These are phyloP conservation scores for Fusarium clavum DNA, from an alignment of 2,329 filamentous ascomycete genomes.

Conservation along the genomic window DNA sequence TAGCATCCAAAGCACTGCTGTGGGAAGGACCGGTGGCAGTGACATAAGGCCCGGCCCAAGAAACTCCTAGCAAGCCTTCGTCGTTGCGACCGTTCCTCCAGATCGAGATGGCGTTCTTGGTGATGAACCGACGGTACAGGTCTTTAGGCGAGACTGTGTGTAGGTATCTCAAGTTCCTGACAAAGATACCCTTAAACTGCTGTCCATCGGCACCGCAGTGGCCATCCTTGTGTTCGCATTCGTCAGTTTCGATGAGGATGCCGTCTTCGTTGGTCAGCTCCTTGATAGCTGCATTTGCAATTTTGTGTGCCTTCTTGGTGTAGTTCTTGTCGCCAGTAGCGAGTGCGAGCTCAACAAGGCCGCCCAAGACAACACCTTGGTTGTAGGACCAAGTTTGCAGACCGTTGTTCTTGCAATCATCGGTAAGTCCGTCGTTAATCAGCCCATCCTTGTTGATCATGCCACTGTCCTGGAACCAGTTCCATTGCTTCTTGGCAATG, in stretches of 20 bases:
- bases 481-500: conserved; percentile 64
- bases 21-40: conserved; percentile 68
- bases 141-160: conserved; percentile 62
- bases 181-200: conserved; percentile 80
- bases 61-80: conserved; percentile 65
- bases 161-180: conserved; percentile 71
- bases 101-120: conserved; percentile 72
- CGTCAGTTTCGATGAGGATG: conserved; percentile 57
- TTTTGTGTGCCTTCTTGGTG: conserved; percentile 56
- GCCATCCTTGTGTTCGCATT: conserved; percentile 50
- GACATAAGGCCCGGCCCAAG: conserved; percentile 73
- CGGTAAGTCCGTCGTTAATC: conserved; percentile 65
- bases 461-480: conserved; percentile 63
- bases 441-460: conserved; percentile 64
- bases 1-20: conserved; percentile 72
- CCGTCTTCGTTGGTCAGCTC: conserved; percentile 58
- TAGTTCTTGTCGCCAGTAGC: conserved; percentile 58
- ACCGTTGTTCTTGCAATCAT: conserved; percentile 63
- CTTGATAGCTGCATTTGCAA: conserved; percentile 65
- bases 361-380: conserved; percentile 68
- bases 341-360: conserved; percentile 62
- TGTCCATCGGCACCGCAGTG: conserved; percentile 62
- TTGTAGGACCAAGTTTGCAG: conserved; percentile 67
- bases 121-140: conserved; percentile 65
- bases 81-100: conserved; percentile 69